Evolutionary conservation across 1,284 basidiomycete genomes (phyloP), one percentile per base, ranked within the genome.

Genomic region (Pseudozyma flocculosa): DNA sequence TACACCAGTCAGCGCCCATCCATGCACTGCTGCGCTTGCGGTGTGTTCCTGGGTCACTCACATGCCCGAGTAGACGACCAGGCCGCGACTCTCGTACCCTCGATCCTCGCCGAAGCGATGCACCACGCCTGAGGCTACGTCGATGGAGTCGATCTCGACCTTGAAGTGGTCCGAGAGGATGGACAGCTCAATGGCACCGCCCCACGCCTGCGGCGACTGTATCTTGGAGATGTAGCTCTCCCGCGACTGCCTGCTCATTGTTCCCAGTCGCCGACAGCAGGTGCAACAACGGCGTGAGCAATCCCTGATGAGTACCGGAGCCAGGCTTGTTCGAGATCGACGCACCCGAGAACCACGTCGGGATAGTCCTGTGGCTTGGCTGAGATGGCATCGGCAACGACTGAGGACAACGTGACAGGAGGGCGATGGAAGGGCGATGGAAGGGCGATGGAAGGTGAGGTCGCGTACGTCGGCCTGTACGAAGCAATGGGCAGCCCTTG

Each of bases 131-230:
- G 58, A 58, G 4, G 54, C 54, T 0, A 72, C 64, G 18, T 72
- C 70, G 32, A 70, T 51, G 10, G 52, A 45, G 47, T 50, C 47
- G 32, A 72, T 55, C 39, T 70, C 58, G 15, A 62, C 49, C 4
- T 34, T 34, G 42, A 64, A 68, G 40, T 64, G 49, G 8, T 46
- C 32, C 1, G 62, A 47, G 10, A 72, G 52, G 24, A 72, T 58
- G 3, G 58, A 48, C 7, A 72, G 58, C 39, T 72, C 70, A 18
- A 72, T 66, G 1, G 64, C 70, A 17, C 70, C 70, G 5, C 70
- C 70, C 70, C 70, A 71, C 8, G 58, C 50, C 5, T 43, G 36
- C 1, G 53, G 38, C 11, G 22, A 37, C 19, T 50, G 41, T 21
- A 64, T 64, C 50, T 59, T 59, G 26, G 47, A 38, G 18, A 64